Base-by-base conservation (phyloP, 2,329 filamentous ascomycete species). In the Monosporascus sp. region DNA sequence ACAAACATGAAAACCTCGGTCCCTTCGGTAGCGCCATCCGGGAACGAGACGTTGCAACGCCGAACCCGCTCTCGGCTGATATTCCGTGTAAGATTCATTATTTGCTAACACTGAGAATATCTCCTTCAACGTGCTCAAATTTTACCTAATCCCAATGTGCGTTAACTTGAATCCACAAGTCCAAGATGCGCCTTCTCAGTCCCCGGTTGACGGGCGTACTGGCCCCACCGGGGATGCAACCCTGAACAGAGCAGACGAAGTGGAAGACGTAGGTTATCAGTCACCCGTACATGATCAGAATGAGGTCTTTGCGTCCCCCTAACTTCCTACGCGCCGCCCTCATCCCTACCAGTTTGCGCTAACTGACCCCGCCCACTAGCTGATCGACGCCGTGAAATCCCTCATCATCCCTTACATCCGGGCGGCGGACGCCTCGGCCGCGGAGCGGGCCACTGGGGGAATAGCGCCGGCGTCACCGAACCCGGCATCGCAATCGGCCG, bases 361-460 rank as follows among this genome's bases (percentile, higher is more conserved):
- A 22, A 45, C 58, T 55, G 35, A 58, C 57, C 4, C 0, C 24
- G 11, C n/a, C 7, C 3, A 3, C 8, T 40, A 91, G 88, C 79
- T 91, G 47, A 78, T 91, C 48, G 75, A 80, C 52, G 81, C 86
- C 3, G 81, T 92, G 48, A 81, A 86, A 69, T 72, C 77, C 8
- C 76, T 91, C 52, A 80, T 92, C 53, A 73, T 91, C 20, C 85
- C 86, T 0, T 91, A 88, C 68, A 84, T 93, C 62, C 78, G 75
- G 56, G 75, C 79, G n/a, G 86, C 88, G 41, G 88, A 92, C 69
- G 77, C 85, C 52, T 80, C 84, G 20, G 74, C 78, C 2, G 66
- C 71, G 7, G 75, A 72, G 40, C 84, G 79, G 60, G 76, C 72
- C 50, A 72, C 77, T 0, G 85, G 84, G 24, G 75, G 80, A 19